phyloP scores from a whole-genome alignment of 1,284 basidiomycete species.

The Austroboletus niveus region DNA sequence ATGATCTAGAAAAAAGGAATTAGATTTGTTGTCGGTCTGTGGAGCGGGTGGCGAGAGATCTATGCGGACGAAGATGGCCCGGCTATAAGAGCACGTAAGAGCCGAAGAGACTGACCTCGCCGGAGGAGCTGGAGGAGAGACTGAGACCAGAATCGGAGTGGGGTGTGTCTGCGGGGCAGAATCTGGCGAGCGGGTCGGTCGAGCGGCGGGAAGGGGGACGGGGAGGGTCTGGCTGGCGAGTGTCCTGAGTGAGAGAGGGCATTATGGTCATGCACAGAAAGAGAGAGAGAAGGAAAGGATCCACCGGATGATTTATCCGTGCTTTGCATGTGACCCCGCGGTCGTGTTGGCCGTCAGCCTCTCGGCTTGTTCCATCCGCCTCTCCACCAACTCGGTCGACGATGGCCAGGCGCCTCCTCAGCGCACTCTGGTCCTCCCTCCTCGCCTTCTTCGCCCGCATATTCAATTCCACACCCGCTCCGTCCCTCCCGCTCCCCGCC shows the following conservation, averaged over 20 bases:
- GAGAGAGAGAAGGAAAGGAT: conserved; percentile 7
- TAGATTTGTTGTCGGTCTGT: conserved; percentile 5
- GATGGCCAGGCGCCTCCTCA: conserved; percentile 7
- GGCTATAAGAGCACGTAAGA: conserved; percentile 11
- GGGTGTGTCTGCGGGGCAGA: conserved; percentile 16
- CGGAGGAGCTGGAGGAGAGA: conserved; percentile 29
- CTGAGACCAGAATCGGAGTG: conserved; percentile 32
- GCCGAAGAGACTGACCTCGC: conserved; percentile 28
- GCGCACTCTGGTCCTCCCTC: conserved; percentile 16
- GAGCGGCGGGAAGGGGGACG: not conserved
- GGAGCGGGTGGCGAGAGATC: conserved; percentile 13
- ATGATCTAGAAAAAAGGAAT: conserved; percentile 25
- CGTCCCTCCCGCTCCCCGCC: conserved; percentile 15
- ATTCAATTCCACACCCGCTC: conserved; percentile 11
- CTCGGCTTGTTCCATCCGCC: not conserved
- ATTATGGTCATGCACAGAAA: conserved; percentile 22
- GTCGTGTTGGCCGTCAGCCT: too few species aligned
- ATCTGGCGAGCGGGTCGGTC: not conserved
- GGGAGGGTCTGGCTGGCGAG: conserved; percentile 12
- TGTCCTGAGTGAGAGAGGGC: conserved; percentile 17
- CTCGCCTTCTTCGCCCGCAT: conserved; percentile 7
- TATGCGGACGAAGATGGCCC: conserved; percentile 12
- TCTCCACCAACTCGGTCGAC: not conserved
- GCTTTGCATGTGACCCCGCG: too few species aligned
- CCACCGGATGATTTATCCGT: too few species aligned